A percentile compares a stretch with the other conserved stretches of the same genome.
phyloP scores from a whole-genome alignment of 805 yeast genomes.

The Ogataea wickerhamii region DNA sequence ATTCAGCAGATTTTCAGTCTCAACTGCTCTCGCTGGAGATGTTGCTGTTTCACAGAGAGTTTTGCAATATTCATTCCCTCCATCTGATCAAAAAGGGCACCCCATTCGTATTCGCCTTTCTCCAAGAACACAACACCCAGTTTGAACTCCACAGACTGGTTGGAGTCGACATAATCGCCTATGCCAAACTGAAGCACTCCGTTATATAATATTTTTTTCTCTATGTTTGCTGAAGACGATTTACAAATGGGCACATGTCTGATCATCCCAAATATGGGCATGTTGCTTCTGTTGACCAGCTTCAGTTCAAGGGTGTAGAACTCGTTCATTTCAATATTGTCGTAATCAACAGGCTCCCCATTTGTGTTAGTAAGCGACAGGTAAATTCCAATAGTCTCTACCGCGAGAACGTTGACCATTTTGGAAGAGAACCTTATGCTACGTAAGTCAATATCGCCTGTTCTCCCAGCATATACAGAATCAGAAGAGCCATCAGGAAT shows the following conservation, averaged over 20 bases:
- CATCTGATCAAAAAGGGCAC: conserved; percentile 52
- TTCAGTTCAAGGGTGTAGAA: conserved; percentile 49
- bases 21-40: conserved; percentile 37
- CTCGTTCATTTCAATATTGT: conserved; percentile 40
- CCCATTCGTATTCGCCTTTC: conserved; percentile 81
- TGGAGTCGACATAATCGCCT: conserved; percentile 39
- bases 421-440: conserved; percentile 57
- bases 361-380: conserved; percentile 28
- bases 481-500: conserved; percentile 26
- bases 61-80: conserved; percentile 24
- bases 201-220: conserved; percentile 60
- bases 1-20: conserved; percentile 22
- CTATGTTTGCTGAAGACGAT: conserved; percentile 34
- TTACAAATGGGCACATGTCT: conserved; percentile 52
- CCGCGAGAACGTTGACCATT: conserved; percentile 55
- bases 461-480: conserved; percentile 32
- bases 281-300: conserved; percentile 45
- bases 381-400: conserved; percentile 45
- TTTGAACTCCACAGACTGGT: conserved; percentile 38
- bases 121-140: conserved; percentile 66
- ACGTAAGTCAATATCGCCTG: conserved; percentile 64
- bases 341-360: conserved; percentile 20
- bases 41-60: conserved; percentile 29
- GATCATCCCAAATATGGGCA: conserved; percentile 49
- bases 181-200: conserved; percentile 66